Conservation (phyloP, 1,139 yeast genomes). For the Debaryomycetaceae sp. region DNA sequence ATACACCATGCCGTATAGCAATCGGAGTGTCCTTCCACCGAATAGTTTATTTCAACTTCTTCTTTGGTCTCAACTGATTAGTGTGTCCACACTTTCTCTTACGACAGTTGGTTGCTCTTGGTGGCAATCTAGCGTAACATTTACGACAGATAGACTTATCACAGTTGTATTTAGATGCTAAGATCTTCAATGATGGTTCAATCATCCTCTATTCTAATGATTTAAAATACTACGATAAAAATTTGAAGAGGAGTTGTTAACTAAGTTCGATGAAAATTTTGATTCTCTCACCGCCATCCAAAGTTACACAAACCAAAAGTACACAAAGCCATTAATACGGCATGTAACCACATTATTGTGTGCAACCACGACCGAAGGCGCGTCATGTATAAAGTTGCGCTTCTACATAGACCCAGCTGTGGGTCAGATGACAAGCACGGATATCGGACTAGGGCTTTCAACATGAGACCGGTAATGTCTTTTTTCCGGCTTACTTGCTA, state of each 20-base stretch:
- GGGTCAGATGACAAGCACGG: background rate
- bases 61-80: constrained; percentile 99
- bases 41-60: constrained; percentile 89
- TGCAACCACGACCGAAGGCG: background rate
- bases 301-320: constrained; percentile 1
- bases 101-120: constrained; percentile 99
- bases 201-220: constrained; percentile 50
- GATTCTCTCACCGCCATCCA: background rate
- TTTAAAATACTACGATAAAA: background rate
- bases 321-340: constrained; percentile 2
- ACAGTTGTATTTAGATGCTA: constrained; percentile 99
- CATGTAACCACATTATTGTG: background rate
- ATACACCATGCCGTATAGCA: background rate
- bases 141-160: constrained; percentile 98
- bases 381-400: background rate
- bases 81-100: constrained; percentile 99
- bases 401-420: no score
- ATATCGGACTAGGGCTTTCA: background rate
- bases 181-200: constrained; percentile 98
- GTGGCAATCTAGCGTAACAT: constrained; percentile 99
- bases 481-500: background rate
- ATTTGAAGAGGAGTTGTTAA: background rate
- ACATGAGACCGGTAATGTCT: background rate
- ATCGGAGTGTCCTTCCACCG: background rate
- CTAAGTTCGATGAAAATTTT: background rate